These are phyloP conservation scores for Leishmania lainsoni DNA, from an alignment of 208 protist genomes.

Conservation along the genomic window DNA sequence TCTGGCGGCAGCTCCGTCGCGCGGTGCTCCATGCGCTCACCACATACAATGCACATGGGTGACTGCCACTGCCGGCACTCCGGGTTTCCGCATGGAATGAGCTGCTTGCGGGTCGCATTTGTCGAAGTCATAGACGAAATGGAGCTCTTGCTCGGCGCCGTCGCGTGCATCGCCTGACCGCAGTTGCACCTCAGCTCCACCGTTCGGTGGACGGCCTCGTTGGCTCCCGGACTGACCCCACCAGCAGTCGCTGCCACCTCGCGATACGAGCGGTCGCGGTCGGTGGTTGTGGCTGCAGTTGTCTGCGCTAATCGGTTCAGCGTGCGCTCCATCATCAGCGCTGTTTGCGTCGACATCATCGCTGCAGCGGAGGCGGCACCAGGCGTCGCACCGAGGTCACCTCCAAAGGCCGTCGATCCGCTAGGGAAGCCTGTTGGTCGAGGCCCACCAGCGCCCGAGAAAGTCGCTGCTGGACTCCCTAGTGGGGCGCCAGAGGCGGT, in stretches of 20 bases:
- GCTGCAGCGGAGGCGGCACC: slow-evolving; percentile 16
- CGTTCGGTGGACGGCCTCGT: slow-evolving; percentile 13
- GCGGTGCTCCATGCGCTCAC: slow-evolving; percentile 62
- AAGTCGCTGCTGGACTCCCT: background rate
- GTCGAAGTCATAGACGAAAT: slow-evolving; percentile 27
- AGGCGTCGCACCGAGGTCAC: slow-evolving; percentile 6
- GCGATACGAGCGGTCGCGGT: slow-evolving; percentile 22
- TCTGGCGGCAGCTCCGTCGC: slow-evolving; percentile 50
- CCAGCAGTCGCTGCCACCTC: slow-evolving; percentile 5
- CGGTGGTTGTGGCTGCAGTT: slow-evolving; percentile 3
- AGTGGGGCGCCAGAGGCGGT: background rate
- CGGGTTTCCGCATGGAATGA: slow-evolving; percentile 54
- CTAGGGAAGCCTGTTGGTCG: slow-evolving; percentile 12
- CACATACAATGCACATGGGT: slow-evolving; percentile 83
- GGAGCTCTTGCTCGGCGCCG: slow-evolving; percentile 27
- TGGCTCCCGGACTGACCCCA: background rate
- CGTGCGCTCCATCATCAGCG: slow-evolving; percentile 34
- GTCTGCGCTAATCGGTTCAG: slow-evolving; percentile 32
- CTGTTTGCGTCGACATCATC: slow-evolving; percentile 30
- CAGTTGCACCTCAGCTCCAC: slow-evolving; percentile 82
- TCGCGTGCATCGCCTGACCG: slow-evolving; percentile 68
- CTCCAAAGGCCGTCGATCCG: slow-evolving; percentile 5
- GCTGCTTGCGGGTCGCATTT: slow-evolving; percentile 24
- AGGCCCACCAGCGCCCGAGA: background rate
- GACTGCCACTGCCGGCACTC: slow-evolving; percentile 66